Percentiles rank a stretch among this genome's conserved stretches.
Conservation (phyloP, 176 grass and related monocot species). For the Dactylis glomerata region DNA sequence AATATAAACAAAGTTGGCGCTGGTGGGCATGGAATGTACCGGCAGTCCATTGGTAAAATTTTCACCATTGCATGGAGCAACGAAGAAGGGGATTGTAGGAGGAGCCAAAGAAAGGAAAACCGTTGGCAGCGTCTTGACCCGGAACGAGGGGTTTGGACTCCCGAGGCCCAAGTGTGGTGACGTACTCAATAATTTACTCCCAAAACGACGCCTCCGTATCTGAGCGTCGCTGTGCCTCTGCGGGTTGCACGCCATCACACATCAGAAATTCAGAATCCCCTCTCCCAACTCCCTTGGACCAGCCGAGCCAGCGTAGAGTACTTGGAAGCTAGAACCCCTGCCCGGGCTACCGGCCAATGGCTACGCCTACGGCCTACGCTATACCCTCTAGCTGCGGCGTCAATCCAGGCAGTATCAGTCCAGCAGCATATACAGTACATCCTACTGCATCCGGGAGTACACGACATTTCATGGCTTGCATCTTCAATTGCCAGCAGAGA, state of each 20-base stretch:
- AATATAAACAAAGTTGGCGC: too few relatives aligned
- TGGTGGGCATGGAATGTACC: background rate
- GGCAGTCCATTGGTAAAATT: background rate
- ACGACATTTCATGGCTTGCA: background rate
- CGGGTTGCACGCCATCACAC: conserved; percentile 19
- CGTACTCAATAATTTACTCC: conserved; percentile 38
- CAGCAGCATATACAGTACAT: too few relatives aligned
- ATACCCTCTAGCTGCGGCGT: background rate
- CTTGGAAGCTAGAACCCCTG: background rate
- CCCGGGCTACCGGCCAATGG: background rate
- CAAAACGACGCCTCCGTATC: conserved; percentile 49
- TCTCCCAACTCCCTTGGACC: conserved; percentile 10
- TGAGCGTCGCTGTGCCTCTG: conserved; percentile 22
- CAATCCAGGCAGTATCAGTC: background rate
- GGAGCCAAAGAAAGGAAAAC: background rate
- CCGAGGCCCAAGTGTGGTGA: conserved; percentile 33
- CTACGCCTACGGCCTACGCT: background rate
- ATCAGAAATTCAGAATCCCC: background rate
- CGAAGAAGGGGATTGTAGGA: background rate
- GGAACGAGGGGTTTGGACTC: conserved; percentile 21
- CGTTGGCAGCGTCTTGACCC: conserved; percentile 8
- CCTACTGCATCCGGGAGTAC: too few relatives aligned
- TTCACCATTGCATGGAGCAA: background rate
- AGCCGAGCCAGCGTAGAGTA: conserved; percentile 10
- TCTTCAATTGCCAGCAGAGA: background rate